Evolutionary conservation across 208 protist genomes (phyloP).

Genomic region (Crithidia sp.): DNA sequence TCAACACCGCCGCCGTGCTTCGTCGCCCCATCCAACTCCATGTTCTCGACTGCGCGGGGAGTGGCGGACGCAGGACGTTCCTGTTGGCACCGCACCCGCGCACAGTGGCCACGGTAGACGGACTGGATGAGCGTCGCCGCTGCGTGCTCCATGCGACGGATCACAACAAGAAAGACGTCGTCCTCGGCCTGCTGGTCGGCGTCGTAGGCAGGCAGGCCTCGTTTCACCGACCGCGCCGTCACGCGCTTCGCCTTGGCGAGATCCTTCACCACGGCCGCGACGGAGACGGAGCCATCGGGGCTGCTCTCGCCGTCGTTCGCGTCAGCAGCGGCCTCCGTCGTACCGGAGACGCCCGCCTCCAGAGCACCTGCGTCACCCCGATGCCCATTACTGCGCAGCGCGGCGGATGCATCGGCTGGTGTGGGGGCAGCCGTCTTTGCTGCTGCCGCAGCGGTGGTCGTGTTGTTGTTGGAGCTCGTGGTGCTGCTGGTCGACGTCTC

Average conservation of each 20-base stretch:
- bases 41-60: too few relatives aligned
- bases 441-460: neutral
- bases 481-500: conserved; percentile 35
- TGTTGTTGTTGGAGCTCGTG: neutral
- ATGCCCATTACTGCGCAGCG: too few relatives aligned
- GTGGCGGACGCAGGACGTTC: conserved; percentile 25
- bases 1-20: neutral
- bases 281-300: neutral
- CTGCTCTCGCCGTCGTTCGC: neutral
- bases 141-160: conserved; percentile 41
- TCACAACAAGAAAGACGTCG: conserved; percentile 62
- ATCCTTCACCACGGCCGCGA: neutral
- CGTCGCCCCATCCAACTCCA: too few relatives aligned
- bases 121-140: conserved; percentile 79
- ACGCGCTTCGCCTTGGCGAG: conserved; percentile 13
- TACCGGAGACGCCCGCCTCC: neutral
- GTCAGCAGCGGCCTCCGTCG: neutral
- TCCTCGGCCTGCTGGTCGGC: conserved; percentile 66
- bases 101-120: conserved; percentile 50
- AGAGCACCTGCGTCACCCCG: too few relatives aligned
- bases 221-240: conserved; percentile 24
- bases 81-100: conserved; percentile 12
- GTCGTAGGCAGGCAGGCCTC: conserved; percentile 22
- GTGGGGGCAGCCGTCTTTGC: neutral
- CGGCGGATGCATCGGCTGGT: neutral